phyloP scores from a whole-genome alignment of 2,329 filamentous ascomycete species.

The Sarocladiaceae sp. region DNA sequence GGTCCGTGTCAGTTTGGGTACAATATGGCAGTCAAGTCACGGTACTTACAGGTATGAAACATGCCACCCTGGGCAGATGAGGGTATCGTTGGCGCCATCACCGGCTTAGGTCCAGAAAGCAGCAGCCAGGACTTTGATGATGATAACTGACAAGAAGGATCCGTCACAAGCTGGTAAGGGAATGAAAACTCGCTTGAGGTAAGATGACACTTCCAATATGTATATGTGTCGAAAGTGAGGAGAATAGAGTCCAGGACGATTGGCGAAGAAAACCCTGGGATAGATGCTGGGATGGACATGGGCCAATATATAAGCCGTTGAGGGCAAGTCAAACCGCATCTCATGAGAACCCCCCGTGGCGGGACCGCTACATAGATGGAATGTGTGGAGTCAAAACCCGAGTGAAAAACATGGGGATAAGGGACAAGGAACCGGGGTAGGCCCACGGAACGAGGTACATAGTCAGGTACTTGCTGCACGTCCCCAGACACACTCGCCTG shows the following conservation, averaged over 20 bases:
- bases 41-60: conserved; percentile 34
- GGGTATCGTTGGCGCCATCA: conserved; percentile 35
- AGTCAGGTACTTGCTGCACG: conserved; percentile 3
- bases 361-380: neutral
- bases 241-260: neutral
- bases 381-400: conserved; percentile 5
- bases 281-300: conserved; percentile 1
- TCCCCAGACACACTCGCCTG: conserved; percentile 6
- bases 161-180: neutral
- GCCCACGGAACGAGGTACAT: conserved; percentile 6
- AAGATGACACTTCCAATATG: neutral
- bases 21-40: neutral
- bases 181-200: neutral
- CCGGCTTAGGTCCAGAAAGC: neutral
- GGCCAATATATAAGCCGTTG: conserved; percentile 5
- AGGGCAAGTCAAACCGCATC: neutral
- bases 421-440: conserved; percentile 2
- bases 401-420: conserved; percentile 6
- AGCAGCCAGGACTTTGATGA: too few relatives aligned
- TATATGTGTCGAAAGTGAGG: neutral
- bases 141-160: too few relatives aligned
- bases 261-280: conserved; percentile 4
- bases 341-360: neutral
- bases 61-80: conserved; percentile 44
- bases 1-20: conserved; percentile 10